These are phyloP conservation scores for Crithidia fasciculata DNA, from an alignment of 208 protist genomes.

Conservation along the genomic window DNA sequence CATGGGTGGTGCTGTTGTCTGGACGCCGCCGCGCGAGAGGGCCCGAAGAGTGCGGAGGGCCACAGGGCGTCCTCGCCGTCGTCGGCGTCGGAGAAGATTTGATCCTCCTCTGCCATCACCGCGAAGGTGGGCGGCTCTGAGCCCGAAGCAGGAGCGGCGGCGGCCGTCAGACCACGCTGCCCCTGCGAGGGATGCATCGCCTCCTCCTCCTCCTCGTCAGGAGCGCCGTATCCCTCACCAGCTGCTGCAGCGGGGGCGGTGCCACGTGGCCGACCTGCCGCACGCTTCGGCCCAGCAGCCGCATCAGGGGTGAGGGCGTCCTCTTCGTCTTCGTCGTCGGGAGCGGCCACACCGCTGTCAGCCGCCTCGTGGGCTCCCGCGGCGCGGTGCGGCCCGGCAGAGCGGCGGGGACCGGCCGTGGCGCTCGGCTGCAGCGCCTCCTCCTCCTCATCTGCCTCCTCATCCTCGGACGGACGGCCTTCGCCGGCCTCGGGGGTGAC, in stretches of 20 bases:
- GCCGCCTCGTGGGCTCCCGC: not conserved
- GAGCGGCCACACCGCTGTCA: not conserved
- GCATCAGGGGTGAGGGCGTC: not conserved
- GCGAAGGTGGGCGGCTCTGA: not conserved
- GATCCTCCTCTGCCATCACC: constrained; percentile 5
- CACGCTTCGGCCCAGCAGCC: not conserved
- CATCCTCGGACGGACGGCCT: not conserved
- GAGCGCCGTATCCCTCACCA: not conserved
- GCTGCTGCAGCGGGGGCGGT: not conserved
- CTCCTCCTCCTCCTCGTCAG: not conserved
- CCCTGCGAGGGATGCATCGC: too few species aligned
- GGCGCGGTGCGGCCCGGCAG: not conserved
- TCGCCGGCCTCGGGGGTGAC: not conserved
- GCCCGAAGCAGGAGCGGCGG: too few species aligned
- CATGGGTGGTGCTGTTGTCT: not conserved
- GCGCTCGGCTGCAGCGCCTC: not conserved
- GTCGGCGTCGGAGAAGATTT: constrained; percentile 10
- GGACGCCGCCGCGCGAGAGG: not conserved
- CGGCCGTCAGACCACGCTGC: too few species aligned
- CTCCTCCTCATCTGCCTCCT: not conserved
- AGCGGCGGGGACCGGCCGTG: not conserved
- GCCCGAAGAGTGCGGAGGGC: constrained; percentile 12
- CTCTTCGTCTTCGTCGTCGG: not conserved
- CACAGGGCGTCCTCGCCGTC: constrained; percentile 9
- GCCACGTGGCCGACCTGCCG: not conserved